phyloP scores from a whole-genome alignment of 306 rosid genomes.

The Quillaja saponaria region DNA sequence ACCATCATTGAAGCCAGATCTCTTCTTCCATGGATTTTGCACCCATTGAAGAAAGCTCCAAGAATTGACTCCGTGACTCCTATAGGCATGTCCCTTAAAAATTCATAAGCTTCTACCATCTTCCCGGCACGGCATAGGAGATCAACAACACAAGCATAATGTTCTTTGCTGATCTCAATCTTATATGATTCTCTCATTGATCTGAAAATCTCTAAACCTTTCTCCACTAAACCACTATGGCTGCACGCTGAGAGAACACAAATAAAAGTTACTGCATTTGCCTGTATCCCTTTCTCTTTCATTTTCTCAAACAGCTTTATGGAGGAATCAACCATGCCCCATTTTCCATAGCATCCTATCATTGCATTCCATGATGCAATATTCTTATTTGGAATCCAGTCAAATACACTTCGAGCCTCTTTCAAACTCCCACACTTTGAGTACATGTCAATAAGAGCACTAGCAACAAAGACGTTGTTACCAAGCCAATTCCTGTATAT shows the following conservation, averaged over 20 bases:
- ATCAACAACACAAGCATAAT: conserved; percentile 67
- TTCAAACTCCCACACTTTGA: conserved; percentile 56
- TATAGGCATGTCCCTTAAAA: conserved; percentile 42
- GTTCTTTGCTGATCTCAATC: conserved; percentile 40
- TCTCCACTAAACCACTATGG: conserved; percentile 58
- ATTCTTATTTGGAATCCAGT: conserved; percentile 40
- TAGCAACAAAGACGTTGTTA: conserved; percentile 48
- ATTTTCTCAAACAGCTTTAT: conserved; percentile 45
- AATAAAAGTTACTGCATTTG: conserved; percentile 57
- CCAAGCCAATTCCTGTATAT: conserved; percentile 50
- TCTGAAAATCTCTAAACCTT: conserved; percentile 54
- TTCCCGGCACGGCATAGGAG: conserved; percentile 66
- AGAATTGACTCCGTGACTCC: conserved; percentile 52
- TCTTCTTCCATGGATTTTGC: conserved; percentile 65
- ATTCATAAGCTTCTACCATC: conserved; percentile 62
- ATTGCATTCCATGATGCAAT: conserved; percentile 64
- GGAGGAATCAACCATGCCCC: conserved; percentile 57
- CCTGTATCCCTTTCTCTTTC: conserved; percentile 47
- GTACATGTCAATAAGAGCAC: conserved; percentile 68
- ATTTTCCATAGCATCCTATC: conserved; percentile 72
- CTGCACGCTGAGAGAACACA: conserved; percentile 71
- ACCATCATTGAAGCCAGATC: conserved; percentile 59
- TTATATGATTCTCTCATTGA: conserved; percentile 50
- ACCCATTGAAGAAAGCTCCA: conserved; percentile 66
- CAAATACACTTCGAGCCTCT: conserved; percentile 48